Evolutionary conservation across 805 yeast species (phyloP).

Genomic region (Kuraishia hungarica): DNA sequence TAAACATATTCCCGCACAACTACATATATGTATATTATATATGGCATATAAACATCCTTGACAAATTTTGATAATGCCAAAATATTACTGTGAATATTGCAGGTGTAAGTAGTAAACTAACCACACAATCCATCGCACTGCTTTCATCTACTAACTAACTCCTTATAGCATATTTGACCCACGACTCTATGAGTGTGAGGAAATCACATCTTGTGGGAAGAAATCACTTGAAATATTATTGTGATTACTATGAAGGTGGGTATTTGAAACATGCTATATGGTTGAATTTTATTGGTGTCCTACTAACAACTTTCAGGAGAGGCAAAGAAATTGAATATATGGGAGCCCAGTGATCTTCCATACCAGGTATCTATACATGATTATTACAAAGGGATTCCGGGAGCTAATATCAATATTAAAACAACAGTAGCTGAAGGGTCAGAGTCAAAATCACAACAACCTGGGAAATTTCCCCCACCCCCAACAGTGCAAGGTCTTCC

Average conservation of each 20-base stretch:
- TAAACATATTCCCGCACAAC: background rate
- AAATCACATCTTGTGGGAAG: slow-evolving; percentile 72
- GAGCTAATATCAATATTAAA: slow-evolving; percentile 8
- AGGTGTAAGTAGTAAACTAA: slow-evolving; percentile 35
- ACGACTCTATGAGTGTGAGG: slow-evolving; percentile 81
- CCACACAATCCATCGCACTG: no score
- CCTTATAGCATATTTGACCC: slow-evolving; percentile 57
- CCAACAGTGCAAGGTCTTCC: slow-evolving; percentile 24
- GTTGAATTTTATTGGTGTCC: no score
- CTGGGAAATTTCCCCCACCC: slow-evolving; percentile 21
- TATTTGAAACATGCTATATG: background rate
- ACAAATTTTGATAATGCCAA: slow-evolving; percentile 57
- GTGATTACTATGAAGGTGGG: slow-evolving; percentile 62
- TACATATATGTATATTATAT: background rate
- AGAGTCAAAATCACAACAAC: background rate
- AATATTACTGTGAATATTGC: slow-evolving; percentile 81
- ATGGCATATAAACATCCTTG: no score
- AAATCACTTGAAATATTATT: slow-evolving; percentile 63
- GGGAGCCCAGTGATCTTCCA: slow-evolving; percentile 16
- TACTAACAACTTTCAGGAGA: slow-evolving; percentile 9
- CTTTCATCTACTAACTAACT: background rate
- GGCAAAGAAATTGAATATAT: slow-evolving; percentile 11
- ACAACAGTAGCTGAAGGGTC: background rate
- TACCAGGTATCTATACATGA: slow-evolving; percentile 28
- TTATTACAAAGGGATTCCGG: slow-evolving; percentile 28